Percentiles rank a stretch among this genome's conserved stretches.
phyloP scores from a whole-genome alignment of 352 stramenopile species.

The Pythium myriotylum region DNA sequence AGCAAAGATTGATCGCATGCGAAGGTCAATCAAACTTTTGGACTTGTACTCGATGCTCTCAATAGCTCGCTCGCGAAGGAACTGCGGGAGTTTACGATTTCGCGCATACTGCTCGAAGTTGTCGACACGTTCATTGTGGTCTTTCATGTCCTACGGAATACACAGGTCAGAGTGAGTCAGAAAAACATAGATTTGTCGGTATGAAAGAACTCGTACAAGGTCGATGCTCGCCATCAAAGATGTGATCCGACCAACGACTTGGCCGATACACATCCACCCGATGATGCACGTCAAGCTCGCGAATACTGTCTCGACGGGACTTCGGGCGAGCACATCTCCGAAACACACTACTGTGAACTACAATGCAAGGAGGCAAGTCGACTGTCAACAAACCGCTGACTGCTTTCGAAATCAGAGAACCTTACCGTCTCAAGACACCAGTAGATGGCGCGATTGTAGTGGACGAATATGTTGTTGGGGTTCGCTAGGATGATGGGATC shows the following conservation, averaged over 20 bases:
- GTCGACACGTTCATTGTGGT: slow-evolving; percentile 48
- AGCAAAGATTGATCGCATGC: slow-evolving; percentile 36
- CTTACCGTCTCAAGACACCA: slow-evolving; percentile 73
- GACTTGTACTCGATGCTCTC: slow-evolving; percentile 61
- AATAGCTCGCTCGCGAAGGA: slow-evolving; percentile 49
- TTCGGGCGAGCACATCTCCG: slow-evolving; percentile 60
- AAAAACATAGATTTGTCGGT: background rate
- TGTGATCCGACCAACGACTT: slow-evolving; percentile 71
- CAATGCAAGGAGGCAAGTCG: background rate
- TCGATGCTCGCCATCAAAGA: slow-evolving; percentile 66
- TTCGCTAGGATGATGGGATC: slow-evolving; percentile 55
- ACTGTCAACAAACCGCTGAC: no score
- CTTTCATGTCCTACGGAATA: slow-evolving; percentile 38
- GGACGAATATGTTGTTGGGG: slow-evolving; percentile 40
- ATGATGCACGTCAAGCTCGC: slow-evolving; percentile 62
- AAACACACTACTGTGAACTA: slow-evolving; percentile 85
- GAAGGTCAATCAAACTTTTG: slow-evolving; percentile 48
- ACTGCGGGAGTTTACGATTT: slow-evolving; percentile 39
- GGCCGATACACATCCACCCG: slow-evolving; percentile 75
- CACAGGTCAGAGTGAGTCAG: no score
- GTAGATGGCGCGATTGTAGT: slow-evolving; percentile 77
- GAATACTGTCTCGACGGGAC: slow-evolving; percentile 56
- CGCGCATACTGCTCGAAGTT: slow-evolving; percentile 72
- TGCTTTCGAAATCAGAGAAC: no score
- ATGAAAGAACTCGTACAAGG: slow-evolving; percentile 27